Conservation (phyloP, 2,329 filamentous ascomycete genomes). For the Fusarium nelsonii region DNA sequence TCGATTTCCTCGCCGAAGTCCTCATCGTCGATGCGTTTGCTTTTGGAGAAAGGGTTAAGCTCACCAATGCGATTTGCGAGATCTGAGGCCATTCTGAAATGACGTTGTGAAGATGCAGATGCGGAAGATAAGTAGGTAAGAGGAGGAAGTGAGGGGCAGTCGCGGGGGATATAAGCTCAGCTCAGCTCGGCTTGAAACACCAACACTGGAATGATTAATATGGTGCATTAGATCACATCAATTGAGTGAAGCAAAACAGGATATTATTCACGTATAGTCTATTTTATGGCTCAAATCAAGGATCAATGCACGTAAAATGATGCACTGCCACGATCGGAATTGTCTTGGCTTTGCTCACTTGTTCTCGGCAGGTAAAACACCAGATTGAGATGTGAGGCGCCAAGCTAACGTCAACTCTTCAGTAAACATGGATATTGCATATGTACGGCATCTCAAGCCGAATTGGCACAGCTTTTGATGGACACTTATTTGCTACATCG, state of each 20-base stretch:
- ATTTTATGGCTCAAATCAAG: conserved; percentile 17
- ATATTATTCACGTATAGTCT: not conserved
- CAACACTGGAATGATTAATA: not conserved
- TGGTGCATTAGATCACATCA: not conserved
- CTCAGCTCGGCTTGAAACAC: conserved; percentile 1
- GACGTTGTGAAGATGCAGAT: conserved; percentile 18
- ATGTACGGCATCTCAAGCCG: conserved; percentile 29
- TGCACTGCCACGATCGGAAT: conserved; percentile 32
- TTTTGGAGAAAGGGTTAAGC: conserved; percentile 51
- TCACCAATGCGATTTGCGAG: conserved; percentile 48
- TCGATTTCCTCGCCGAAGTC: conserved; percentile 53
- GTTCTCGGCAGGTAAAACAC: not conserved
- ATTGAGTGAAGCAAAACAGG: conserved; percentile 2
- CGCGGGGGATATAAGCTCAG: conserved; percentile 17
- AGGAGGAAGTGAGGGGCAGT: conserved; percentile 37
- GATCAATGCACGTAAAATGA: conserved; percentile 4
- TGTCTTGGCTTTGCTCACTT: conserved; percentile 23
- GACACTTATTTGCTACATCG: conserved; percentile 27
- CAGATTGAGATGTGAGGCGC: not conserved
- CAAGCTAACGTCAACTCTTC: conserved; percentile 14
- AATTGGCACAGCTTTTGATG: conserved; percentile 24
- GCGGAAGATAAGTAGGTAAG: conserved; percentile 18
- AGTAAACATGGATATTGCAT: conserved; percentile 12
- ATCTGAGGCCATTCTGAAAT: conserved; percentile 42
- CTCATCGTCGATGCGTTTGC: conserved; percentile 49